phyloP scores from a whole-genome alignment of 164 flowering plant genomes.

The Brasenia schreberi region DNA sequence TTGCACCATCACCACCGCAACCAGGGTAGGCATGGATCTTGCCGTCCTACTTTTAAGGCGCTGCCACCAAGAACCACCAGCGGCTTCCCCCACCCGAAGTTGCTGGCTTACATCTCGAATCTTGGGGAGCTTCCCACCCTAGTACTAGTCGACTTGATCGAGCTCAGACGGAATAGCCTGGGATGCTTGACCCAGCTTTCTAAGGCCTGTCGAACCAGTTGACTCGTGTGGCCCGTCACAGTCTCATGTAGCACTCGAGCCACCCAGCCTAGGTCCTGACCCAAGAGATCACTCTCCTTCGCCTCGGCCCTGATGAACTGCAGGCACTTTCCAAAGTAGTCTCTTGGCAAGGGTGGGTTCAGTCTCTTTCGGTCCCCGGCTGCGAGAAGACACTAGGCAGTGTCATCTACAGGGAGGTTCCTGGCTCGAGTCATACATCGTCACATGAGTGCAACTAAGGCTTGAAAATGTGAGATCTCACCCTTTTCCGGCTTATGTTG shows the following conservation, averaged over 20 bases:
- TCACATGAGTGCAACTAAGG: neutral
- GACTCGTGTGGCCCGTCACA: slow-evolving; percentile 6
- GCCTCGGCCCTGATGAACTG: neutral
- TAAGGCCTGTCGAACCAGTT: neutral
- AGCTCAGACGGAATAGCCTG: neutral
- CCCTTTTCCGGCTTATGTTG: neutral
- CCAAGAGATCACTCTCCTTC: slow-evolving; percentile 15
- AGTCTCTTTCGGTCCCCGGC: neutral
- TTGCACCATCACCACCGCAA: neutral
- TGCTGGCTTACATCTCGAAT: slow-evolving; percentile 8
- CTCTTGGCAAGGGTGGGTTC: neutral
- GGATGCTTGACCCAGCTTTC: slow-evolving; percentile 11
- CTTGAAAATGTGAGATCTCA: neutral
- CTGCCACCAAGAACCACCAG: slow-evolving; percentile 18
- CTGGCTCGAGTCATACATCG: neutral
- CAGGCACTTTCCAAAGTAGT: neutral
- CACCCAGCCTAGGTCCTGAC: slow-evolving; percentile 11
- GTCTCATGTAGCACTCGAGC: slow-evolving; percentile 20
- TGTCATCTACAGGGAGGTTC: neutral
- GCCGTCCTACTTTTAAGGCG: slow-evolving; percentile 16
- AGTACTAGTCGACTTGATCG: neutral
- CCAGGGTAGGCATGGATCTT: slow-evolving; percentile 2
- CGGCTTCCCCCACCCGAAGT: slow-evolving; percentile 27
- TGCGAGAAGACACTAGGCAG: neutral
- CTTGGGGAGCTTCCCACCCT: slow-evolving; percentile 19